Percentiles rank a stretch among this genome's conserved stretches.
Evolutionary conservation across 192 early-diverging fungal genomes (phyloP).

Genomic region (Chytriomyces hyalinus): DNA sequence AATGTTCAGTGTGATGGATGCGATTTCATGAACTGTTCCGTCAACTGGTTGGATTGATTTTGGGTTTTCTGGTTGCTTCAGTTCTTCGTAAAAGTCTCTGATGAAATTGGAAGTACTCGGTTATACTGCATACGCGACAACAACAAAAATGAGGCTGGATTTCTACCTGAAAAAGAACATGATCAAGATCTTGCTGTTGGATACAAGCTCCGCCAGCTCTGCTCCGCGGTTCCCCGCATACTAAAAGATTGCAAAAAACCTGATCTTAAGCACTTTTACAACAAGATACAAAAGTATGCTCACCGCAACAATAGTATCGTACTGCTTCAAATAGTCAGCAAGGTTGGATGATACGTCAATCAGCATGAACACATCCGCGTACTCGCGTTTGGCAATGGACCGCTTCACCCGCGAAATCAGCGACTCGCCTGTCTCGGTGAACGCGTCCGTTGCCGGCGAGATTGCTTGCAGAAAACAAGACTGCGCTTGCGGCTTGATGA

Average conservation of each 20-base stretch:
- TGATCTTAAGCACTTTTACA: not conserved
- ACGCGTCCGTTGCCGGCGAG: constrained; percentile 52
- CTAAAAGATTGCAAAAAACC: constrained; percentile 11
- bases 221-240: constrained; percentile 53
- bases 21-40: constrained; percentile 84
- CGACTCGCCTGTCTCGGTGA: constrained; percentile 58
- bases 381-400: constrained; percentile 49
- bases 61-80: constrained; percentile 56
- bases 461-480: constrained; percentile 55
- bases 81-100: constrained; percentile 72
- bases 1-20: constrained; percentile 66
- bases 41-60: constrained; percentile 63
- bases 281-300: constrained; percentile 9
- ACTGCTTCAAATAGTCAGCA: constrained; percentile 42
- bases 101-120: constrained; percentile 47
- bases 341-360: constrained; percentile 69
- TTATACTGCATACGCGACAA: not conserved
- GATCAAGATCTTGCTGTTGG: constrained; percentile 55
- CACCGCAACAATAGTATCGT: constrained; percentile 54
- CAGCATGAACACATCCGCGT: constrained; percentile 67
- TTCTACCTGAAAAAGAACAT: constrained; percentile 39
- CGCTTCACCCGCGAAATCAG: constrained; percentile 60
- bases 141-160: not conserved
- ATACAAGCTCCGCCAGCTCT: constrained; percentile 55
- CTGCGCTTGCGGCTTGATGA: constrained; percentile 59